phyloP scores from a whole-genome alignment of 2,329 filamentous ascomycete species.

The Cytospora mali region DNA sequence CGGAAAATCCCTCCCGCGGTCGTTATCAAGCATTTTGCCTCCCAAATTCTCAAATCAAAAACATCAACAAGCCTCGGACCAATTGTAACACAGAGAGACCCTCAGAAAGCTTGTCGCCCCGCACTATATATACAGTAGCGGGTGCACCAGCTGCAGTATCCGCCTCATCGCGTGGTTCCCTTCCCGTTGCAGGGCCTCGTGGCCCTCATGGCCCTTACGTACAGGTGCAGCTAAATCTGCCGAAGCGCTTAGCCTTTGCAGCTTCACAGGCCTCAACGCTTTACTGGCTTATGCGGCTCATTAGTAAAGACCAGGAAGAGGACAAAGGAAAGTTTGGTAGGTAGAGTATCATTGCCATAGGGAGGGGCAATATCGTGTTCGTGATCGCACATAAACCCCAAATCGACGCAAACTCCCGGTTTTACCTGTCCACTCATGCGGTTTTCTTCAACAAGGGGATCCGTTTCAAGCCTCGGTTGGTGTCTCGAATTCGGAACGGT shows the following conservation, averaged over 20 bases:
- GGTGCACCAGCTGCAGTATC: background rate
- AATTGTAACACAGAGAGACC: background rate
- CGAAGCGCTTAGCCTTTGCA: background rate
- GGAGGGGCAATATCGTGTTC: background rate
- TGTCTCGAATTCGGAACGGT: background rate
- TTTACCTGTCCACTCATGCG: background rate
- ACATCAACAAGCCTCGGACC: background rate
- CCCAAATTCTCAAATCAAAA: background rate
- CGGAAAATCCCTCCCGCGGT: background rate
- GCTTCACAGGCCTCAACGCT: background rate
- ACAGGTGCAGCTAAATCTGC: background rate
- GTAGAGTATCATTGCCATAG: background rate
- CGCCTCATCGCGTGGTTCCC: background rate
- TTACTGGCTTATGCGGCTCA: background rate
- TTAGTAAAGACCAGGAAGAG: background rate
- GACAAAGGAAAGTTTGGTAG: background rate
- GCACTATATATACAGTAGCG: background rate
- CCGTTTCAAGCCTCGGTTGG: constrained; percentile 1
- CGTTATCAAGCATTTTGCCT: background rate
- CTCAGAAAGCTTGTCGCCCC: background rate
- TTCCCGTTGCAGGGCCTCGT: background rate
- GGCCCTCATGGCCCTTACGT: background rate
- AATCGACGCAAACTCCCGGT: background rate
- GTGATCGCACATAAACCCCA: background rate
- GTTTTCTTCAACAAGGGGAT: background rate